A percentile compares a stretch with the other conserved stretches of the same genome.
Evolutionary conservation across 1,139 yeast genomes (phyloP).

Genomic region (Yamadazyma membranifaciens): DNA sequence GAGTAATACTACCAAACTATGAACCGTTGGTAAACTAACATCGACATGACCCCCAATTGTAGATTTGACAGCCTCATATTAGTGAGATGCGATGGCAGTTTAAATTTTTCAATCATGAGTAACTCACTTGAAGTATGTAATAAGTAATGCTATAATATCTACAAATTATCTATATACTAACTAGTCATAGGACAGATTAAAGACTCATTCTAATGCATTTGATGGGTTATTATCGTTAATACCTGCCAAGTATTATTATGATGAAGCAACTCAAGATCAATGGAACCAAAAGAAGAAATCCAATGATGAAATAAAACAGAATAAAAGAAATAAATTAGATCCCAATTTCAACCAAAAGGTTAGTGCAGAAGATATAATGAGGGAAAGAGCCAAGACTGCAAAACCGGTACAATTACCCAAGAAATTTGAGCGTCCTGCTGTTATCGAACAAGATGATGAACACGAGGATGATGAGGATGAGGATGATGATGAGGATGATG

Average conservation of each 20-base stretch:
- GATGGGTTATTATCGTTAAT: slow-evolving; percentile 87
- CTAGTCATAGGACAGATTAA: slow-evolving; percentile 67
- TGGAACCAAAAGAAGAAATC: slow-evolving; percentile 84
- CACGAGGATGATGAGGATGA: slow-evolving; percentile 17
- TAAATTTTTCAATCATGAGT: slow-evolving; percentile 29
- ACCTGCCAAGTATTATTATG: slow-evolving; percentile 90
- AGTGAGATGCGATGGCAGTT: slow-evolving; percentile 15
- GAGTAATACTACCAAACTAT: no score
- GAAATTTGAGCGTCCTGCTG: slow-evolving; percentile 11
- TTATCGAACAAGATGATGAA: slow-evolving; percentile 17
- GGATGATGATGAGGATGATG: slow-evolving; percentile 15
- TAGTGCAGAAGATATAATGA: slow-evolving; percentile 68
- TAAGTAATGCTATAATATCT: not conserved
- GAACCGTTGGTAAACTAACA: no score
- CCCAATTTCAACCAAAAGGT: slow-evolving; percentile 53
- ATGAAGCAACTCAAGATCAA: slow-evolving; percentile 76
- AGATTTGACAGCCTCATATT: not conserved
- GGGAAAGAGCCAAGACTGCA: slow-evolving; percentile 55
- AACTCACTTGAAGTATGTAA: slow-evolving; percentile 53
- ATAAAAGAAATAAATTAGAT: slow-evolving; percentile 71
- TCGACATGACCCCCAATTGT: not conserved
- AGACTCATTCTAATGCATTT: slow-evolving; percentile 83
- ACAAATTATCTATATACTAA: slow-evolving; percentile 19
- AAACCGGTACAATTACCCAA: slow-evolving; percentile 57
- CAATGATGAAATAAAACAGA: slow-evolving; percentile 61